phyloP scores from a whole-genome alignment of 2,329 filamentous ascomycete species.

The Stagonosporopsis cucurbitacearum region DNA sequence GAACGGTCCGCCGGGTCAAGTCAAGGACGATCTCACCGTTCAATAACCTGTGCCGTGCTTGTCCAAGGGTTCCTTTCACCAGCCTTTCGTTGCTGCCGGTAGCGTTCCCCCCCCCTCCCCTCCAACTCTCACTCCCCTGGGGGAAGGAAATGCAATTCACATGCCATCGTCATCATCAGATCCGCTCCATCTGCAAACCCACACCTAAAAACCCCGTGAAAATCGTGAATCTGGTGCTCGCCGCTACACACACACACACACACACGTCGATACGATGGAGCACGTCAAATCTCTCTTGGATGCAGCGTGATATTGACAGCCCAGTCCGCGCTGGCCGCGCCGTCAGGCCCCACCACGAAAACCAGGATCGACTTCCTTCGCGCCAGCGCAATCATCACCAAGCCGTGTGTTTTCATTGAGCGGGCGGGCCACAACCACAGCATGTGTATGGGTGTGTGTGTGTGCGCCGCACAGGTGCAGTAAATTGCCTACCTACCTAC shows the following conservation, averaged over 20 bases:
- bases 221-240: conserved; percentile 6
- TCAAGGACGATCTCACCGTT: conserved; percentile 26
- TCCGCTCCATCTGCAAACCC: no score
- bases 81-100: neutral
- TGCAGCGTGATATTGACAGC: conserved; percentile 39
- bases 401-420: conserved; percentile 37
- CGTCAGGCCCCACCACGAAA: conserved; percentile 25
- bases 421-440: no score
- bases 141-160: no score
- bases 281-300: conserved; percentile 34
- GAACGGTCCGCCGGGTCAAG: conserved; percentile 41
- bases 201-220: no score
- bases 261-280: no score
- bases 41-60: neutral
- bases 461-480: conserved; percentile 33
- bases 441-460: no score
- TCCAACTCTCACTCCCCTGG: no score
- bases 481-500: conserved; percentile 35
- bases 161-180: no score
- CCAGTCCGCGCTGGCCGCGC: conserved; percentile 38
- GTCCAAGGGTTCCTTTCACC: neutral
- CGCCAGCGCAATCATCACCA: conserved; percentile 30
- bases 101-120: no score
- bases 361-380: conserved; percentile 41
- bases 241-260: no score